Conservation (phyloP, 306 rosid genomes). For the Castanopsis chinensis region DNA sequence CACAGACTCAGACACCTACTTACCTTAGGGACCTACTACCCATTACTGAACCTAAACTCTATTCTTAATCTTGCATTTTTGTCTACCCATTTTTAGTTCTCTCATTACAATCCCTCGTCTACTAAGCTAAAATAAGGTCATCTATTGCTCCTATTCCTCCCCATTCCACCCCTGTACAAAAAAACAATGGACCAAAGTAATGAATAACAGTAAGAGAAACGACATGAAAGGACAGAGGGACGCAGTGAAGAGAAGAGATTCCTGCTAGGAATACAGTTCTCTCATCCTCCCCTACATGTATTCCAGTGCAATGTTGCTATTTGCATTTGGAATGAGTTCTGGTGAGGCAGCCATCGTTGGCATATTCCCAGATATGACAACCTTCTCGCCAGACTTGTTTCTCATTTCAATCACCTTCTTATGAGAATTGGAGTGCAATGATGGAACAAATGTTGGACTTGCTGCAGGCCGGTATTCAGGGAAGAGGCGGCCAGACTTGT, state of each 20-base stretch:
- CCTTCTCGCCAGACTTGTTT: conserved; percentile 34
- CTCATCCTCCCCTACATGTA: conserved; percentile 49
- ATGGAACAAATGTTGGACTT: conserved; percentile 80
- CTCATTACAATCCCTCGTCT: conserved; percentile 57
- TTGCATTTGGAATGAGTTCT: conserved; percentile 82
- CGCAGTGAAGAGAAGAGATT: conserved; percentile 14
- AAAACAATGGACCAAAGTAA: conserved; percentile 64
- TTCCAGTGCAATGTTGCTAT: conserved; percentile 66
- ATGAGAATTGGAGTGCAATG: conserved; percentile 90
- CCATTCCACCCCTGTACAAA: conserved; percentile 86
- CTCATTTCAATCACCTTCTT: conserved; percentile 96
- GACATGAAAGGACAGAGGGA: conserved; percentile 45
- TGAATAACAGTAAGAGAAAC: conserved; percentile 47
- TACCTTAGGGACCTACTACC: conserved; percentile 42
- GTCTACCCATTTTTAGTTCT: conserved; percentile 36
- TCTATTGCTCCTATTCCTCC: conserved; percentile 63
- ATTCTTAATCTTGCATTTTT: conserved; percentile 56
- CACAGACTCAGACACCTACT: conserved; percentile 47
- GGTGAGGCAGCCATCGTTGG: conserved; percentile 38
- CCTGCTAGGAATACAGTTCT: conserved; percentile 23
- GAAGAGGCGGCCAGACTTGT: conserved; percentile 89
- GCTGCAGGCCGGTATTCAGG: conserved; percentile 98
- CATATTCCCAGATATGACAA: neutral
- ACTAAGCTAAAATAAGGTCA: conserved; percentile 63
- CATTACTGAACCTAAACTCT: conserved; percentile 65